Evolutionary conservation across 1,139 yeast genomes (phyloP), one percentile per base, ranked within the genome.

Genomic region (Nakaseomyces kungkrabaensis): DNA sequence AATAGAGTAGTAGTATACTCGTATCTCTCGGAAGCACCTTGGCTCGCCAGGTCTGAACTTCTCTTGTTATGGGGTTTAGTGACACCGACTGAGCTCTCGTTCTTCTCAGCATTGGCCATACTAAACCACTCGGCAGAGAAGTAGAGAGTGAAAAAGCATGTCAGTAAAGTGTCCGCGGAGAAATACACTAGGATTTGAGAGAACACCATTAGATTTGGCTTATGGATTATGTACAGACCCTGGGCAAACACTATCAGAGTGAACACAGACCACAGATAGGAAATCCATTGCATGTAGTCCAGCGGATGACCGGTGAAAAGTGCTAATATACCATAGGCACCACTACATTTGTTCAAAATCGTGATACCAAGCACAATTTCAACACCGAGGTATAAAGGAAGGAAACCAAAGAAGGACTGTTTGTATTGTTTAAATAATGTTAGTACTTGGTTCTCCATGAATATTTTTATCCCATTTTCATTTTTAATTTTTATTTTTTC

Each of bases 251-350:
- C 72, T n/a, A 89, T 82, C 48, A 88, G 70, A 25, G 81, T 72
- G 4, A 76, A 51, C 17, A 87, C 71, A 4, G 95, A 83, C 56
- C 82, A 68, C 37, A 83, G 63, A 67, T 90, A 88, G 59, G 84
- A 79, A 1, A 85, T 57, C 95, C 96, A 86, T 64, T 92, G 97
- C 72, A 85, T 72, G 54, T 81, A 79, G 55, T 82, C 82, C 52
- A 90, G 75, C 2, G 94, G 95, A 61, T 89, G 96, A 1, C 96
- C 94, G 0, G 97, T 90, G 61, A 92, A 77, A 43, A 92, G 69
- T 1, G 97, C 89, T 36, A 90, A 72, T 41, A 90, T 72, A 31
- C 97, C 98, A 67, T 84, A 92, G 29, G 82, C 72, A 8, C 97
- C 97, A 51, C 95, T 82, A 54, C 92, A 88, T 66, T 90, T 90